These are phyloP conservation scores for Xylaria sp. DNA, from an alignment of 2,329 filamentous ascomycete genomes.

Conservation along the genomic window DNA sequence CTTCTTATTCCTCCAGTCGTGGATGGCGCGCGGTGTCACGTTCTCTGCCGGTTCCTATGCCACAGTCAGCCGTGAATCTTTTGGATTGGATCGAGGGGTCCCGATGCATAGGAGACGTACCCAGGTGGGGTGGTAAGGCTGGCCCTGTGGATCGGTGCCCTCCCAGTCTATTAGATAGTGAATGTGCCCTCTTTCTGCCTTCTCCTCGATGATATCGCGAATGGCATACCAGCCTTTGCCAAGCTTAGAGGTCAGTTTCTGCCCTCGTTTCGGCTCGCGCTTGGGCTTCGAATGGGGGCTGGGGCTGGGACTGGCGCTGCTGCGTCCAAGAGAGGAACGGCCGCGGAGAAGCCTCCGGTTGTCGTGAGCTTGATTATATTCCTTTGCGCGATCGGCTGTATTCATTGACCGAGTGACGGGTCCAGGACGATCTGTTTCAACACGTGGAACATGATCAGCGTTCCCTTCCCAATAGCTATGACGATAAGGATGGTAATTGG, in stretches of 20 bases:
- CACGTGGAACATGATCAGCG: constrained; percentile 34
- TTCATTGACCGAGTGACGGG: constrained; percentile 36
- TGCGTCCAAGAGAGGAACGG: constrained; percentile 5
- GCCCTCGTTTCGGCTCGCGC: constrained; percentile 17
- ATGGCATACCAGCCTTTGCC: constrained; percentile 40
- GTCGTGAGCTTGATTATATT: constrained; percentile 14
- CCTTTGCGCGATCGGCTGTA: constrained; percentile 17
- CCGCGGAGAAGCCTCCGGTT: constrained; percentile 8
- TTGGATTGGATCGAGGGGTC: background rate
- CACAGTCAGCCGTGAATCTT: constrained; percentile 15
- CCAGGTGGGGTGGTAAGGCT: constrained; percentile 58
- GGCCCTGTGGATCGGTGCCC: constrained; percentile 53
- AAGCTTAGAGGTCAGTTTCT: background rate
- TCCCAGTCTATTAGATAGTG: constrained; percentile 65
- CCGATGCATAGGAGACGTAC: constrained; percentile 43
- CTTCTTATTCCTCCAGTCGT: constrained; percentile 35
- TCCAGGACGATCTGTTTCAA: constrained; percentile 29
- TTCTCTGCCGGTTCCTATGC: constrained; percentile 37
- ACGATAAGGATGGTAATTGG: background rate
- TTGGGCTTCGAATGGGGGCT: constrained; percentile 5
- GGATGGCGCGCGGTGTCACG: constrained; percentile 34
- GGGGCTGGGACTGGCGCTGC: background rate
- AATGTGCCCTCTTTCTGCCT: constrained; percentile 36
- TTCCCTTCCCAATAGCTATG: background rate
- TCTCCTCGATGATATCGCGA: constrained; percentile 47